Evolutionary conservation across 176 grass and related monocot genomes (phyloP), one percentile per base, ranked within the genome.

Genomic region (Typha latifolia): DNA sequence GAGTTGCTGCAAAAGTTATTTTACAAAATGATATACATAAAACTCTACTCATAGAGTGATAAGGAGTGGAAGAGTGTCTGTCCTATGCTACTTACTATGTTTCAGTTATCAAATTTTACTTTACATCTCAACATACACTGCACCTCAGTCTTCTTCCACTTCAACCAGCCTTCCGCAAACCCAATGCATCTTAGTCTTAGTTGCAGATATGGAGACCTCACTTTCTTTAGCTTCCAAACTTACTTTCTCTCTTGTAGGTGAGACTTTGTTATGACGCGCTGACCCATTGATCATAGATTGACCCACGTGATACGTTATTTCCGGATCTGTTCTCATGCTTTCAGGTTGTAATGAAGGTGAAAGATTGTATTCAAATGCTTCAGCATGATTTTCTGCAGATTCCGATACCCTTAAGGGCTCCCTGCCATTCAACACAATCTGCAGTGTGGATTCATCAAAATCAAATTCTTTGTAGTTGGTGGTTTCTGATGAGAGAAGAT

Each of bases 171-270:
- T 82, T 47, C 90, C 90, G 48, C 79, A 67, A 23, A 93, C 53
- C 90, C 90, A 92, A 62, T 77, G 79, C 68, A 77, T 62, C 69
- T 79, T 89, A 62, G 70, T 53, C 62, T 80, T 86, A 15, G 34
- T 71, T 55, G 20, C 34, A 52, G 69, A 64, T 18, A 23, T 61
- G n/a, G 76, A 14, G 29, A 22, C 20, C 15, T 75, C 70, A 27
- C 62, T 48, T 66, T 79, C 68, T 1, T 26, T 51, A 49, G 12
- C 48, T 13, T n/a, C 62, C 6, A 48, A 64, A 48, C 62, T 1
- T 47, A 5, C 76, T 68, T 62, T 37, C 32, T 71, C 69, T 59
- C 59, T 32, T 48, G 13, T 78, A 68, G 75, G 32, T 16, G 37
- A 3, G 31, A 23, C 71, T 4, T 76, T 15, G 26, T 74, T 63